Conservation (phyloP, 2,329 filamentous ascomycete genomes). For the Hypomyces rosellus region DNA sequence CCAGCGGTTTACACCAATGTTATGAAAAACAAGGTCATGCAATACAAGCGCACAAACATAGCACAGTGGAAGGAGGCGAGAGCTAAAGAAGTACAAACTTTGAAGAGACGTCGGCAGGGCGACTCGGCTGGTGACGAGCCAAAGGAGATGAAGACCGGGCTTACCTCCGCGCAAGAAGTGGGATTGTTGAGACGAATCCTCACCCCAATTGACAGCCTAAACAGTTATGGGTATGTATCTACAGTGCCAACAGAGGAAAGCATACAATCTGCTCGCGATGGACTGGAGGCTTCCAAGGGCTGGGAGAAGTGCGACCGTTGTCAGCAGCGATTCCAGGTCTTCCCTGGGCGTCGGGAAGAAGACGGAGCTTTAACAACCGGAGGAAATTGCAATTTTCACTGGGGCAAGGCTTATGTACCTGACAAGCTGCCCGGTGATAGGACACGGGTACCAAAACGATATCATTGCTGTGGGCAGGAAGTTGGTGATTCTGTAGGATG, state of each 20-base stretch:
- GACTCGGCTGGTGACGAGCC: constrained; percentile 28
- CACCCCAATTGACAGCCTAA: constrained; percentile 58
- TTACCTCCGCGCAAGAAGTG: constrained; percentile 63
- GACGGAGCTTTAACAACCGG: constrained; percentile 72
- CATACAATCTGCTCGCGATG: constrained; percentile 59
- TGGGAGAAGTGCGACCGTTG: constrained; percentile 92
- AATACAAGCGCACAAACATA: constrained; percentile 67
- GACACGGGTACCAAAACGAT: constrained; percentile 54
- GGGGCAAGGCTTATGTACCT: constrained; percentile 61
- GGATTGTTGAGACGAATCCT: constrained; percentile 55
- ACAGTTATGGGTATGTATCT: constrained; percentile 68
- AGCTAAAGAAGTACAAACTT: constrained; percentile 30
- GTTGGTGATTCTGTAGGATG: constrained; percentile 72
- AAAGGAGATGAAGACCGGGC: constrained; percentile 59
- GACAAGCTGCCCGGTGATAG: constrained; percentile 50
- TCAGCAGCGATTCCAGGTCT: constrained; percentile 80
- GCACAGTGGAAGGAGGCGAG: constrained; percentile 65
- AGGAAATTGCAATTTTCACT: constrained; percentile 76
- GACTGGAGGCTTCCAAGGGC: constrained; percentile 59
- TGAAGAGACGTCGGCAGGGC: constrained; percentile 24
- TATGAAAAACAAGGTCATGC: constrained; percentile 73
- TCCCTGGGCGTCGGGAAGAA: constrained; percentile 71
- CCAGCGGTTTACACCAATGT: constrained; percentile 71
- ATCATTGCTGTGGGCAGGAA: constrained; percentile 71
- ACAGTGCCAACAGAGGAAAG: constrained; percentile 58